Conservation (phyloP, 441 rosid genomes). For the Aleurites moluccanus region DNA sequence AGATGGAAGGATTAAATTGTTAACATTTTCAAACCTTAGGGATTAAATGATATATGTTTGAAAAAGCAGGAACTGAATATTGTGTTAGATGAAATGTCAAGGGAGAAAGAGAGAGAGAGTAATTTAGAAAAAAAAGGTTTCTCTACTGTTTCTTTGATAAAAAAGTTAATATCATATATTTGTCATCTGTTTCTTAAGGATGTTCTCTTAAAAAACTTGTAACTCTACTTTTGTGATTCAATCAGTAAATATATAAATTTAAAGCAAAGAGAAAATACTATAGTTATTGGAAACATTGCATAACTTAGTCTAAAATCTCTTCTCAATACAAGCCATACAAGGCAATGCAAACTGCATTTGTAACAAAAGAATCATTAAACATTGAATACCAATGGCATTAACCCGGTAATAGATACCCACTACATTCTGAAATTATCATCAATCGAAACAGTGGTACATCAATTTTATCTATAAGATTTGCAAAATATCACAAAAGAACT, state of each 20-base stretch:
- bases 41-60: too few relatives aligned
- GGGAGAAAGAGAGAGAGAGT: background rate
- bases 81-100: too few relatives aligned
- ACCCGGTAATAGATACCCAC: background rate
- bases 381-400: background rate
- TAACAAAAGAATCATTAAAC: slow-evolving; percentile 1
- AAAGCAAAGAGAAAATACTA: background rate
- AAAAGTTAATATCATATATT: background rate
- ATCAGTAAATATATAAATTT: background rate
- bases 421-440: background rate
- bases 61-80: too few relatives aligned
- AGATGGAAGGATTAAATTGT: too few relatives aligned
- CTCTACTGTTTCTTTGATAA: background rate
- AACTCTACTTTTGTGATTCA: background rate
- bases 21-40: too few relatives aligned
- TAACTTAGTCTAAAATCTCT: slow-evolving; percentile 7
- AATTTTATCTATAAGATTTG: background rate
- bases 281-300: background rate
- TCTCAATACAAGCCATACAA: slow-evolving; percentile 8
- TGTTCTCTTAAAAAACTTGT: background rate
- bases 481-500: background rate
- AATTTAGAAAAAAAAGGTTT: background rate
- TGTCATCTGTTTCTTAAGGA: background rate
- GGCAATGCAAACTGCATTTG: background rate
- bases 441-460: slow-evolving; percentile 3